Base-by-base conservation (phyloP, 495 filamentous ascomycete species). In the Saxispiralis lemnorum region DNA sequence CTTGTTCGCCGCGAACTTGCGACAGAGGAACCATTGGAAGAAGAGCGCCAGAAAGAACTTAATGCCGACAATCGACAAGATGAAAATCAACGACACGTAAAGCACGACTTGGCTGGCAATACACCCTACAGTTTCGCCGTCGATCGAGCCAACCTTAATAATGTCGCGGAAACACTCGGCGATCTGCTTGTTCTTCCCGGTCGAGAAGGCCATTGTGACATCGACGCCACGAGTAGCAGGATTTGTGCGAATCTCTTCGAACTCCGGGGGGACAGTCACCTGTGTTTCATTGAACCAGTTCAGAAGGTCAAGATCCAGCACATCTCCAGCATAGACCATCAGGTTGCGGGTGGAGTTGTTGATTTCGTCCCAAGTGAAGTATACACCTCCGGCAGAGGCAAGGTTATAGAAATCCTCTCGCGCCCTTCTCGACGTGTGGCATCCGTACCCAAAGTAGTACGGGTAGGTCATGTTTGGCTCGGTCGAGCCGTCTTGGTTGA, bases 81-180 rank as follows among this genome's bases (percentile, higher is more conserved):
- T 99, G 63, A 99, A 82, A 39, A 81, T 77, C 47, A 99, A 66
- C 5, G 88, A 89, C 31, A 94, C 75, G 51, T 96, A 99, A 24
- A 99, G 80, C 7, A 99, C 92, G 13, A 99, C 88, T 59, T 93
- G 80, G 39, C 86, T 92, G 1, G 92, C 92, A 52, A 99, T 96
- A 61, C 92, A 99, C 11, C 92, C 92, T 7, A 99, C 83, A 2
- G 85, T 94, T 51, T 87, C 85, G 0, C 89, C 95, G 57, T 96
- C 92, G 45, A 99, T 81, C 12, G 81, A 83, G 12, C 92, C 92
- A 19, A 99, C 92, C 54, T 85, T 87, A 67, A 93, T 82, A 45
- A 93, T 93, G 58, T 99, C 76, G 30, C 81, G 69, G 45, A 96
- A 67, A 59, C 92, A 99, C 54, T 81, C 71, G 2, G 81, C 88